These are phyloP conservation scores for Puccinia triticina DNA, from an alignment of 1,284 basidiomycete species.

Conservation along the genomic window DNA sequence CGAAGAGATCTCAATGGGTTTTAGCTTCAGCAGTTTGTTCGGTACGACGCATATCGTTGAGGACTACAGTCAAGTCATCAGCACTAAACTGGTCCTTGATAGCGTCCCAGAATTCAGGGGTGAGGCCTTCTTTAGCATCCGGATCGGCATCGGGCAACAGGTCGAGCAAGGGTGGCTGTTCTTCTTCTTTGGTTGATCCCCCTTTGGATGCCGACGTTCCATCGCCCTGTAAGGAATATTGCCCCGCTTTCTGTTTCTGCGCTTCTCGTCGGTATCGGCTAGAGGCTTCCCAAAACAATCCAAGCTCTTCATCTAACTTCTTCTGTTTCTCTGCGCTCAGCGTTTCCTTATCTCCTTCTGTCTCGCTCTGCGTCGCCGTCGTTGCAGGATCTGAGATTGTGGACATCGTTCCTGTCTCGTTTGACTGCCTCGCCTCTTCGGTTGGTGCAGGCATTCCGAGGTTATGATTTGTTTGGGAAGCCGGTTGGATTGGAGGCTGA, in stretches of 20 bases:
- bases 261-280: slow-evolving; percentile 37
- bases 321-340: slow-evolving; percentile 10
- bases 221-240: slow-evolving; percentile 42
- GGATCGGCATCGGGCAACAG: slow-evolving; percentile 45
- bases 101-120: slow-evolving; percentile 38
- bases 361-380: background rate
- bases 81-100: slow-evolving; percentile 10
- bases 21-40: slow-evolving; percentile 10
- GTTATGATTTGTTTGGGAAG: background rate
- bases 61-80: background rate
- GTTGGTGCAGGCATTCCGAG: background rate
- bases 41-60: slow-evolving; percentile 6
- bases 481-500: background rate
- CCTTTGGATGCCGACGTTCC: too few relatives aligned
- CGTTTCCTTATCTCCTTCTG: background rate
- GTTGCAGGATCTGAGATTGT: background rate
- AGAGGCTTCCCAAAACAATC: slow-evolving; percentile 44
- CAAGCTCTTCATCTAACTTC: slow-evolving; percentile 45
- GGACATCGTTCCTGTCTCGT: background rate
- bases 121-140: slow-evolving; percentile 47
- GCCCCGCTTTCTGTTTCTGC: slow-evolving; percentile 24
- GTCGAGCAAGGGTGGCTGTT: background rate
- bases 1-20: background rate
- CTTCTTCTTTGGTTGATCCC: background rate
- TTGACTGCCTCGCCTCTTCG: background rate